Percentiles rank a stretch among this genome's conserved stretches.
Conservation (phyloP, 176 grass and related monocot species). For the Aegilops speltoides region DNA sequence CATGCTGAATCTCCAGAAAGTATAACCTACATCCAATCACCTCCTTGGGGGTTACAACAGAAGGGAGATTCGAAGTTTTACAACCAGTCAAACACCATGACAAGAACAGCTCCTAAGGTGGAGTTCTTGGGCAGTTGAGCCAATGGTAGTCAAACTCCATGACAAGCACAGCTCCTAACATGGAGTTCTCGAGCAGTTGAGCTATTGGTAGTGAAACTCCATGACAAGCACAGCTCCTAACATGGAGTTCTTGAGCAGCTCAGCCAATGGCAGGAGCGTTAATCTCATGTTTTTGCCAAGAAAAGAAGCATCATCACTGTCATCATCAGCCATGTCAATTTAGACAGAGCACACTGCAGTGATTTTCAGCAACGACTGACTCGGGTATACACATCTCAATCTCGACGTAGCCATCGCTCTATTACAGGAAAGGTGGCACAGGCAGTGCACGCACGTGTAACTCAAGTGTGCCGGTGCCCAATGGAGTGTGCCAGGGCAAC, state of each 20-base stretch:
- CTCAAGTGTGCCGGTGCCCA: background rate
- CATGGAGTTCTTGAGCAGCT: background rate
- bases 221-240: background rate
- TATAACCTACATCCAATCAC: background rate
- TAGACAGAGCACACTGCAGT: background rate
- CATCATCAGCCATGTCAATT: background rate
- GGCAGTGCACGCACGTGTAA: conserved; percentile 4
- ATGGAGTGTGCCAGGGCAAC: conserved; percentile 29
- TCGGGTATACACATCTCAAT: conserved; percentile 2
- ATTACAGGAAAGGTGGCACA: conserved; percentile 4
- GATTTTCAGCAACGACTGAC: conserved; percentile 5
- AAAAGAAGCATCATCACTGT: background rate
- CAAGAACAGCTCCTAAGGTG: background rate
- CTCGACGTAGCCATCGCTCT: background rate
- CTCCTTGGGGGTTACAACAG: background rate
- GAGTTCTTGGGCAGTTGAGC: background rate
- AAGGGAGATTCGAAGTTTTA: background rate
- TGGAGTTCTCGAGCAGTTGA: background rate
- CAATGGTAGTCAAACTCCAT: background rate
- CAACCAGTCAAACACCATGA: background rate
- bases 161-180: background rate
- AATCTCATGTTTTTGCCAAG: background rate
- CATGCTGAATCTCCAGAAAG: background rate
- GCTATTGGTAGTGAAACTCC: background rate
- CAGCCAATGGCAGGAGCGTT: background rate